Evolutionary conservation across 345 rosid species (phyloP).

Genomic region (Murraya koenigii): DNA sequence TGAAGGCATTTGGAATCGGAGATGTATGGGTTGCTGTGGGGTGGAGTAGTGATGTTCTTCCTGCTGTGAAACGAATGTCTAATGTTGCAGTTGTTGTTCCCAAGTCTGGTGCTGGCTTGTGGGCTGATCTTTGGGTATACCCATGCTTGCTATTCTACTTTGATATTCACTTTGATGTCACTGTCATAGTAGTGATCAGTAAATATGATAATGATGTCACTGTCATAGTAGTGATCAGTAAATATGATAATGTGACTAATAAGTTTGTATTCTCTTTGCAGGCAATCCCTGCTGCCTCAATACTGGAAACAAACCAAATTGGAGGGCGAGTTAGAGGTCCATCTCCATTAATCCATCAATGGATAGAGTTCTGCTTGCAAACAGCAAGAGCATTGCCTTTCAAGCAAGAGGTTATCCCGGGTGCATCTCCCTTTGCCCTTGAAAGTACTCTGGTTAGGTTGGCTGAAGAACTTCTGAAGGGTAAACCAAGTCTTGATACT

Average conservation of each 20-base stretch:
- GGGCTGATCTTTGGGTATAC: slow-evolving; percentile 95
- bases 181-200: neutral
- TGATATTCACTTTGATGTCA: too few species aligned
- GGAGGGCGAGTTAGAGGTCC: slow-evolving; percentile 87
- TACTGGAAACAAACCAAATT: slow-evolving; percentile 40
- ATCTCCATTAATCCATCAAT: slow-evolving; percentile 78
- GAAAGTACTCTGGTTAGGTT: slow-evolving; percentile 26
- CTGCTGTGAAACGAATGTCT: slow-evolving; percentile 72
- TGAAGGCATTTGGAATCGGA: slow-evolving; percentile 85
- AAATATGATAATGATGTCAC: neutral
- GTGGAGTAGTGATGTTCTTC: slow-evolving; percentile 26
- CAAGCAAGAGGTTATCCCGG: slow-evolving; percentile 66
- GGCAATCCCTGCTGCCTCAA: slow-evolving; percentile 70
- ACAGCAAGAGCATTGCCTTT: slow-evolving; percentile 77
- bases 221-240: neutral
- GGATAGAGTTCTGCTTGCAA: slow-evolving; percentile 94
- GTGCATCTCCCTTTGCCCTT: slow-evolving; percentile 67
- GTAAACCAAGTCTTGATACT: slow-evolving; percentile 63
- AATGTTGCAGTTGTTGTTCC: slow-evolving; percentile 82
- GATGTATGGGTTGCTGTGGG: slow-evolving; percentile 98
- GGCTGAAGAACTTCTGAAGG: slow-evolving; percentile 33
- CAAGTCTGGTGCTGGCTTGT: slow-evolving; percentile 84
- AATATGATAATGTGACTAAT: neutral
- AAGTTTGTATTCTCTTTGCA: slow-evolving; percentile 19
- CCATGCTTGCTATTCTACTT: neutral